Evolutionary conservation across 345 rosid species (phyloP).

Genomic region (Gossypium sturtianum): DNA sequence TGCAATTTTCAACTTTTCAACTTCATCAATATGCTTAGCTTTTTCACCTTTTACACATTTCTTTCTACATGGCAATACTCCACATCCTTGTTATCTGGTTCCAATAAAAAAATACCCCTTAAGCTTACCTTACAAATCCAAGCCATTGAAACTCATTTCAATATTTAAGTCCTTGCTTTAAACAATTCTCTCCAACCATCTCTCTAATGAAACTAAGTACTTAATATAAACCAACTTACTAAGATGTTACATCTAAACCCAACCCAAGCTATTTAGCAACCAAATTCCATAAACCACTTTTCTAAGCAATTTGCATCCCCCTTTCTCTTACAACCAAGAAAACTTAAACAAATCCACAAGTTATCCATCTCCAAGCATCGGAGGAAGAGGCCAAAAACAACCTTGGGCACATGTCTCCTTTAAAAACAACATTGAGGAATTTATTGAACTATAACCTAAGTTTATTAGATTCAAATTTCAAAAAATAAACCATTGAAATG

Average conservation of each 20-base stretch:
- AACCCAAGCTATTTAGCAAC: slow-evolving; percentile 1
- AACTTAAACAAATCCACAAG: slow-evolving; percentile 43
- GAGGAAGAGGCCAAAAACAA: slow-evolving; percentile 33
- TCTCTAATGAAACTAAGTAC: background rate
- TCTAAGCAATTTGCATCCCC: slow-evolving; percentile 45
- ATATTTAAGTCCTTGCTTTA: background rate
- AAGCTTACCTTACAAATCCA: slow-evolving; percentile 27
- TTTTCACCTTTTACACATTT: slow-evolving; percentile 26
- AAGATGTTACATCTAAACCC: background rate
- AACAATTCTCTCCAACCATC: background rate
- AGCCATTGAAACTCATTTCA: slow-evolving; percentile 10
- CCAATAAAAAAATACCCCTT: slow-evolving; percentile 30
- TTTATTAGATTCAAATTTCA: slow-evolving; percentile 16
- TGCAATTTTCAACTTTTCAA: slow-evolving; percentile 18
- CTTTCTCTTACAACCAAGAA: slow-evolving; percentile 39
- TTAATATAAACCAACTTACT: slow-evolving; percentile 4
- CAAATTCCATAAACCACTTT: background rate
- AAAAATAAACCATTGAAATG: background rate
- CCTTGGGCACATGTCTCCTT: slow-evolving; percentile 21
- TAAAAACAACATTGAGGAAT: slow-evolving; percentile 24
- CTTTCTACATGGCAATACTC: slow-evolving; percentile 23
- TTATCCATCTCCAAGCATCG: slow-evolving; percentile 51
- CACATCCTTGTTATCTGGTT: slow-evolving; percentile 25
- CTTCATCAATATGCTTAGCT: slow-evolving; percentile 10
- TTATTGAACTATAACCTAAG: slow-evolving; percentile 24